These are phyloP conservation scores for Coemansia guatemalensis DNA, from an alignment of 192 early-diverging fungal genomes.

Conservation along the genomic window DNA sequence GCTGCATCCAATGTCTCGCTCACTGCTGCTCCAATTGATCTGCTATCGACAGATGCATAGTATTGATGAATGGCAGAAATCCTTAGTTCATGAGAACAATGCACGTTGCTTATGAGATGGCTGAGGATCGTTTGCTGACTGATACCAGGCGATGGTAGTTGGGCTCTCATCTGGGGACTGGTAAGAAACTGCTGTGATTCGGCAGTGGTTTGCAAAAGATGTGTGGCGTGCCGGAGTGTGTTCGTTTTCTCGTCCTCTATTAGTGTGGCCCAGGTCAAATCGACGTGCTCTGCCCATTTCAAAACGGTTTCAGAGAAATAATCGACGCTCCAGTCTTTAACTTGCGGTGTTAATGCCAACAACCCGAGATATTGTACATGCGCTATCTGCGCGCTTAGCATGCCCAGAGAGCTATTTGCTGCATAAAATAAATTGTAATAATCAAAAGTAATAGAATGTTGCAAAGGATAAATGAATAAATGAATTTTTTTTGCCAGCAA, in stretches of 20 bases:
- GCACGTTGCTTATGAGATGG: constrained; percentile 13
- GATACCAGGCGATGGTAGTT: background rate
- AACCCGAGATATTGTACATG: constrained; percentile 21
- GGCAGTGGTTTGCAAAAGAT: constrained; percentile 2
- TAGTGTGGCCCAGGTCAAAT: constrained; percentile 30
- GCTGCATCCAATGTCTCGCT: background rate
- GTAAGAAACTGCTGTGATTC: background rate
- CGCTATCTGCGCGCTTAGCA: constrained; percentile 33
- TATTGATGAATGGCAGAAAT: constrained; percentile 19
- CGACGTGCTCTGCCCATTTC: constrained; percentile 34
- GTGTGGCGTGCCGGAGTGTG: constrained; percentile 6
- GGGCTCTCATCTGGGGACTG: too few species aligned
- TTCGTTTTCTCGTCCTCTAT: background rate
- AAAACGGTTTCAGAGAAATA: constrained; percentile 8
- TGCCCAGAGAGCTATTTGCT: constrained; percentile 8
- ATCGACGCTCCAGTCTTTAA: constrained; percentile 12
- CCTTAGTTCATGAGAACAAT: constrained; percentile 12
- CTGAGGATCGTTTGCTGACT: constrained; percentile 8
- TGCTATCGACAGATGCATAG: background rate
- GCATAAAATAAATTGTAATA: background rate
- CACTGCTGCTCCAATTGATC: constrained; percentile 3
- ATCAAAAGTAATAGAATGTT: too few species aligned
- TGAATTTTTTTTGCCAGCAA: background rate
- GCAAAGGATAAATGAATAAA: background rate
- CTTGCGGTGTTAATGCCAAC: constrained; percentile 2